Conservation (phyloP, 176 grass and related monocot species). For the Chloris gayana region DNA sequence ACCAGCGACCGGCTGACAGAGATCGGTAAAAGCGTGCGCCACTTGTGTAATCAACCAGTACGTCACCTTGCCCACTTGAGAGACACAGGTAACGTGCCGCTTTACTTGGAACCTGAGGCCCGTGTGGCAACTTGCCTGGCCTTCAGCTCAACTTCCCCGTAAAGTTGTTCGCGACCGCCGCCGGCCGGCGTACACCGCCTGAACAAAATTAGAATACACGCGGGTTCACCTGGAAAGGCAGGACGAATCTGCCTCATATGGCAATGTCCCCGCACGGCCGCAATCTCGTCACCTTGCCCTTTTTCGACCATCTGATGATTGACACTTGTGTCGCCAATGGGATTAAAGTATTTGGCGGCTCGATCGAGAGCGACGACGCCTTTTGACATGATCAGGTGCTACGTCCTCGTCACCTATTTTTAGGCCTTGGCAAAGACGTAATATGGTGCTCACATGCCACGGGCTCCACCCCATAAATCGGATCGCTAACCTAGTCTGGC, state of each 20-base stretch:
- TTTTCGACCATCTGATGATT: slow-evolving; percentile 51
- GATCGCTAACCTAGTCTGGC: slow-evolving; percentile 35
- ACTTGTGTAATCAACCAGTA: not conserved
- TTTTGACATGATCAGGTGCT: slow-evolving; percentile 18
- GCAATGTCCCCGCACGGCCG: slow-evolving; percentile 30
- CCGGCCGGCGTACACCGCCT: not conserved
- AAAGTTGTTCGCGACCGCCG: not conserved
- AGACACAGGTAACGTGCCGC: slow-evolving; percentile 11
- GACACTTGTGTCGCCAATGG: slow-evolving; percentile 44
- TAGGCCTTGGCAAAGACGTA: not conserved
- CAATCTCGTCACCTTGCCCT: slow-evolving; percentile 40
- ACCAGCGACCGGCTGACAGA: not conserved
- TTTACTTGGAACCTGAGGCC: slow-evolving; percentile 2
- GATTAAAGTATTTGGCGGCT: not conserved
- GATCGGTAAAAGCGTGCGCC: not conserved
- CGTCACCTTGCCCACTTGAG: not conserved
- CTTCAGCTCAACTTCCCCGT: slow-evolving; percentile 2
- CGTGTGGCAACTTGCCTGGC: not conserved
- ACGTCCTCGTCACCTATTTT: slow-evolving; percentile 17
- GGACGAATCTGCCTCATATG: slow-evolving; percentile 31
- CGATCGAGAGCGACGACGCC: not conserved
- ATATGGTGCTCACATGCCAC: slow-evolving; percentile 15
- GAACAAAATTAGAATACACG: not conserved
- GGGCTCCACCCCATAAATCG: not conserved
- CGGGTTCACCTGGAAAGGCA: slow-evolving; percentile 1